Evolutionary conservation across 495 filamentous ascomycete species (phyloP), one percentile per base, ranked within the genome.

Genomic region (Pyronema domesticum): DNA sequence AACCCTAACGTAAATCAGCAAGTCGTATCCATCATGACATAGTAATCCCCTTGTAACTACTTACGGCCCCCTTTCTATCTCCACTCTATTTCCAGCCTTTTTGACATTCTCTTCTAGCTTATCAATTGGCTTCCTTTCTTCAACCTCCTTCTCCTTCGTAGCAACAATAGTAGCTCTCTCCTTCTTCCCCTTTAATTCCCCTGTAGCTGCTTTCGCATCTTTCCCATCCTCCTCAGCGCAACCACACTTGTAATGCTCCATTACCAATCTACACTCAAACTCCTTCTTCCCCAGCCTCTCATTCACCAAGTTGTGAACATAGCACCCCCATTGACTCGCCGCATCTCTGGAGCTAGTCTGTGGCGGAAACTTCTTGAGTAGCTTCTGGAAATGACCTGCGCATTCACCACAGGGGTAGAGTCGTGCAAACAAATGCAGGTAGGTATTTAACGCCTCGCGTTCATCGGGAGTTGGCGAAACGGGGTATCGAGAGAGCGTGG

Each of bases 401-500:
- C 89, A 96, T 71, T 96, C 88, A 68, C 89, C 89, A 65, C 89
- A 93, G 42, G 93, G 93, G 67, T 98, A 98, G 6, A 98, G 70
- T 39, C 91, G 79, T 30, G 86, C 83, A 61, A 96, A 96, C 1
- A 98, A 76, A 65, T 86, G 79, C 58, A 98, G 80, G 69, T 83
- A 96, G 6, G 82, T 82, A 58, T 80, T 78, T 39, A 98, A 73
- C 2, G 93, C 86, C 40, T 82, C 75, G 54, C 83, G 81, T 64
- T 98, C 88, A 58, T 94, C 86, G 51, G 75, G 66, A 0, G 82
- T 83, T 0, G 91, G 89, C 53, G 82, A 75, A 59, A 89, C 84
- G 40, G 91, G 93, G 70, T 89, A 98, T 53, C 88, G 81, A 37
- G 86, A 83, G 76, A 96, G 86, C 67, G 86, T 91, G 0, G 93